Evolutionary conservation across 2,329 filamentous ascomycete genomes (phyloP).

Genomic region (Cytospora leucostoma): DNA sequence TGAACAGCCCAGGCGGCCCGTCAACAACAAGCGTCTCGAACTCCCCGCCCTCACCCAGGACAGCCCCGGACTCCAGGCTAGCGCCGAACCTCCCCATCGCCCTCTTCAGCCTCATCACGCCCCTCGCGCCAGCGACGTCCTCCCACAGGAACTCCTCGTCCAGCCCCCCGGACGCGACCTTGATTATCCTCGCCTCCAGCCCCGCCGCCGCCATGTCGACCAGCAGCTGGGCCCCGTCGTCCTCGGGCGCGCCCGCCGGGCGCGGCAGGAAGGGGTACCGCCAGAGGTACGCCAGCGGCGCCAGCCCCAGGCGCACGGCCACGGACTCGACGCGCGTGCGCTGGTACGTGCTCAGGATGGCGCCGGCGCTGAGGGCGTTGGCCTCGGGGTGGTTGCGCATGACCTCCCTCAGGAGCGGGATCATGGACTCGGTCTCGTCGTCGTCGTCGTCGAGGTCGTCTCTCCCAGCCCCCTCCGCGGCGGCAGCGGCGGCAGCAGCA

Average conservation of each 20-base stretch:
- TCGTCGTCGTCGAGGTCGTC: conserved; percentile 27
- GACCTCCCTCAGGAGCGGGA: conserved; percentile 71
- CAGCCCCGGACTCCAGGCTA: conserved; percentile 61
- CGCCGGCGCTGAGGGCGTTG: conserved; percentile 86
- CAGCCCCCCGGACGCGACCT: conserved; percentile 88
- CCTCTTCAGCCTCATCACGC: conserved; percentile 49
- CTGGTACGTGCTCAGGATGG: conserved; percentile 94
- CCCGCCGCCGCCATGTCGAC: conserved; percentile 77
- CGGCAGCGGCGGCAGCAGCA: conserved; percentile 19
- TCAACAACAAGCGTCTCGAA: conserved; percentile 91
- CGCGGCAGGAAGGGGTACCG: conserved; percentile 76
- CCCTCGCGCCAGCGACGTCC: conserved; percentile 65
- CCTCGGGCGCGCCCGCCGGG: conserved; percentile 37
- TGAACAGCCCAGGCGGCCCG: conserved; percentile 75
- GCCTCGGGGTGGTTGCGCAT: conserved; percentile 71
- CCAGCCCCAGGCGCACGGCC: conserved; percentile 78
- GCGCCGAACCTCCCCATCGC: conserved; percentile 69
- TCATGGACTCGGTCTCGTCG: conserved; percentile 88
- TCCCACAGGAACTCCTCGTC: conserved; percentile 80
- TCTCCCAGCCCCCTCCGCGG: not conserved
- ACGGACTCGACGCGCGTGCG: conserved; percentile 94
- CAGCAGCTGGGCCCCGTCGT: conserved; percentile 61
- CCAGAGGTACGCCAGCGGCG: conserved; percentile 87
- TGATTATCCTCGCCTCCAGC: conserved; percentile 88
- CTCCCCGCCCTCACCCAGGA: conserved; percentile 91